phyloP scores from a whole-genome alignment of 306 rosid species.

The Pyrus communis region DNA sequence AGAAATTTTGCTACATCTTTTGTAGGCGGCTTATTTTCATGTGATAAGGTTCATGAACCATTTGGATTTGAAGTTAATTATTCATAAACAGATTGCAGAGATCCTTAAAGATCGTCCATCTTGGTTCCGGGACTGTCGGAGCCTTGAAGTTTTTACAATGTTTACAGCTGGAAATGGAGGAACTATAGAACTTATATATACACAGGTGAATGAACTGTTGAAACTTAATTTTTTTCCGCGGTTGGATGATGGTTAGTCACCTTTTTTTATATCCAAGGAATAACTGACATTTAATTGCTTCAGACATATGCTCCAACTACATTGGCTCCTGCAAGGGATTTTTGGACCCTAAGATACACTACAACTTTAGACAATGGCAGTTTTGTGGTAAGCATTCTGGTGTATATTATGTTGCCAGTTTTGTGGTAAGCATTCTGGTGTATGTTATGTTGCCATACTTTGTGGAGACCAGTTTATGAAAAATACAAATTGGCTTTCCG shows the following conservation, averaged over 20 bases:
- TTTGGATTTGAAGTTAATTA: slow-evolving; percentile 12
- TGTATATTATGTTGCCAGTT: slow-evolving; percentile 17
- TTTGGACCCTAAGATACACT: slow-evolving; percentile 97
- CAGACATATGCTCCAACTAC: slow-evolving; percentile 94
- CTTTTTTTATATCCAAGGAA: background rate
- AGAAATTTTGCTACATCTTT: background rate
- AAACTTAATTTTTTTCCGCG: background rate
- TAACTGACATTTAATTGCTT: slow-evolving; percentile 7
- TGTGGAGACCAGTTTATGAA: background rate
- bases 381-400: slow-evolving; percentile 63
- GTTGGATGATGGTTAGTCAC: background rate
- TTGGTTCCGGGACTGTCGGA: slow-evolving; percentile 99
- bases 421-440: slow-evolving; percentile 53
- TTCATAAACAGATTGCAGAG: slow-evolving; percentile 73
- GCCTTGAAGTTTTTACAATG: slow-evolving; percentile 88
- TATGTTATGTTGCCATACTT: background rate
- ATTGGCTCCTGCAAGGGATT: slow-evolving; percentile 95
- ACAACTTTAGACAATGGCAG: slow-evolving; percentile 79
- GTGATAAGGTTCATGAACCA: background rate
- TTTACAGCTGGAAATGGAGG: slow-evolving; percentile 94
- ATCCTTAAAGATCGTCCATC: slow-evolving; percentile 97
- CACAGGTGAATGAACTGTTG: slow-evolving; percentile 52
- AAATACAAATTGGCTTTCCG: background rate
- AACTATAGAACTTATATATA: slow-evolving; percentile 83
- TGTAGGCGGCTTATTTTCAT: background rate